phyloP scores from a whole-genome alignment of 441 rosid species.

The Adansonia madagascariensis region DNA sequence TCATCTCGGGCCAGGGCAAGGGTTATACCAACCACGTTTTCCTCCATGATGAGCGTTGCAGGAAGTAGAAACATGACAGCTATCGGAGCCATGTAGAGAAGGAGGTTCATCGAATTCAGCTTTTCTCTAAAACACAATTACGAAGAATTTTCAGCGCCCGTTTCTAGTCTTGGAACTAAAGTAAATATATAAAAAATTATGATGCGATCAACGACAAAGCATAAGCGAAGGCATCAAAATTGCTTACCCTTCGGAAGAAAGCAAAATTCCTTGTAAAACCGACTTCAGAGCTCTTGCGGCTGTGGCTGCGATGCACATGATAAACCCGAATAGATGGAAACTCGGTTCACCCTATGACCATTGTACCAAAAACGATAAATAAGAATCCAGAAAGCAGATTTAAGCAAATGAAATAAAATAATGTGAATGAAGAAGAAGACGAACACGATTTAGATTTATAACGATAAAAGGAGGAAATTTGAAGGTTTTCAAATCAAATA shows the following conservation, averaged over 20 bases:
- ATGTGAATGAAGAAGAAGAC: neutral
- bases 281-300: constrained; percentile 10
- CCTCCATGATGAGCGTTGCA: constrained; percentile 5
- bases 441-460: neutral
- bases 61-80: constrained; percentile 2
- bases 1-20: neutral
- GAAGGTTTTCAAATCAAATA: neutral
- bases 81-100: constrained; percentile 5
- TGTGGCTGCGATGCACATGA: constrained; percentile 4
- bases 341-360: neutral
- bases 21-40: constrained; percentile 2
- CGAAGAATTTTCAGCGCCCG: neutral
- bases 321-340: constrained; percentile 3
- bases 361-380: neutral
- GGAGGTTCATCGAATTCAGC: constrained; percentile 14
- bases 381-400: neutral
- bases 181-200: neutral
- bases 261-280: constrained; percentile 7
- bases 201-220: neutral
- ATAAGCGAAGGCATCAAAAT: neutral
- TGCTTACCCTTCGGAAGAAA: constrained; percentile 2
- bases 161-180: neutral
- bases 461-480: neutral
- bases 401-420: neutral
- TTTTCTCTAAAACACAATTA: neutral